Conservation (phyloP, 2,329 filamentous ascomycete species). For the Cladosporium sp. region DNA sequence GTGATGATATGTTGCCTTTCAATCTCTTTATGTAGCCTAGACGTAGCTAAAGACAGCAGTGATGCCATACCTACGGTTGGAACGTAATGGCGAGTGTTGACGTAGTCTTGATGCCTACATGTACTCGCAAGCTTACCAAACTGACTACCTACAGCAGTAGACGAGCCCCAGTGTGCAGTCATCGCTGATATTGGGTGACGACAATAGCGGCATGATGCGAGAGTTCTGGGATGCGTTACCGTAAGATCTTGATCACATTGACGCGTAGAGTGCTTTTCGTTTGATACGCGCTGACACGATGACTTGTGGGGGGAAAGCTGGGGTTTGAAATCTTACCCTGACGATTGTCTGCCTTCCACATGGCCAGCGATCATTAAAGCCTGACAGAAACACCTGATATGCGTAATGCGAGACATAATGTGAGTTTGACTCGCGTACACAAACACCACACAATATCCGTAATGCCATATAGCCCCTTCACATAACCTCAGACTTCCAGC, state of each 20-base stretch:
- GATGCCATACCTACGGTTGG: background rate
- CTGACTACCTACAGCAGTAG: background rate
- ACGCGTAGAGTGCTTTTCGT: constrained; percentile 8
- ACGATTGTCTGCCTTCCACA: too few relatives aligned
- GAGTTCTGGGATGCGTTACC: too few relatives aligned
- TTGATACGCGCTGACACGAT: background rate
- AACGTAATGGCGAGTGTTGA: background rate
- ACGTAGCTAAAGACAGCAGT: background rate
- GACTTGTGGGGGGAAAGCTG: background rate
- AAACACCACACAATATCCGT: too few relatives aligned
- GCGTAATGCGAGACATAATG: too few relatives aligned
- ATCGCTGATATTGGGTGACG: background rate
- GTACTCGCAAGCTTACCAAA: background rate
- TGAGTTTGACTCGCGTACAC: too few relatives aligned
- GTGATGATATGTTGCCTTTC: background rate
- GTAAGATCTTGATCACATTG: background rate
- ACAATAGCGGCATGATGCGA: background rate
- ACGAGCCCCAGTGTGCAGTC: background rate
- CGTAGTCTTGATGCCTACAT: background rate
- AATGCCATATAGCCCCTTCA: too few relatives aligned
- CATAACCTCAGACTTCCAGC: too few relatives aligned
- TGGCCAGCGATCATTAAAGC: too few relatives aligned
- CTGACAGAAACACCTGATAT: too few relatives aligned
- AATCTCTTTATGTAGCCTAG: background rate
- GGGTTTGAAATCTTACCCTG: too few relatives aligned